A percentile compares a stretch with the other conserved stretches of the same genome.
phyloP scores from a whole-genome alignment of 805 yeast genomes.

The Yamadazyma sp. region DNA sequence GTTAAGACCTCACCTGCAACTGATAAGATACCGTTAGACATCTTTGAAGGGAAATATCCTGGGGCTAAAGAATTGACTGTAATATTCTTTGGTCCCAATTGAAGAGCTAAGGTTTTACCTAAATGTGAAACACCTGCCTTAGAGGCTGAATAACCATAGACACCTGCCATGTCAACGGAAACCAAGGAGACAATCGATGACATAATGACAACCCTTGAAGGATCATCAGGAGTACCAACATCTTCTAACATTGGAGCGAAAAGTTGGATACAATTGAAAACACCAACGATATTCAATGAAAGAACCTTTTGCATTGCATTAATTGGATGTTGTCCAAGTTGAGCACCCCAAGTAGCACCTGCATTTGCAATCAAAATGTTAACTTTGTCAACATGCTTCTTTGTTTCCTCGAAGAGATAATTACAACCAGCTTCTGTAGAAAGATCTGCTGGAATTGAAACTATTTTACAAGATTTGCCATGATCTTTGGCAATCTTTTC shows the following conservation, averaged over 20 bases:
- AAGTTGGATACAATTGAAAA: slow-evolving; percentile 61
- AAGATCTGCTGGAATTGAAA: slow-evolving; percentile 56
- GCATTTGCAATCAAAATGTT: slow-evolving; percentile 74
- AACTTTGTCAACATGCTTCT: slow-evolving; percentile 40
- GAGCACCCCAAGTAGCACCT: slow-evolving; percentile 78
- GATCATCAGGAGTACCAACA: slow-evolving; percentile 52
- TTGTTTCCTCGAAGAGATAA: slow-evolving; percentile 40
- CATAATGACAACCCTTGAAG: slow-evolving; percentile 62
- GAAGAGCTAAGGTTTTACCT: slow-evolving; percentile 60
- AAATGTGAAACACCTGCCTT: slow-evolving; percentile 74
- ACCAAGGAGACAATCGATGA: slow-evolving; percentile 62
- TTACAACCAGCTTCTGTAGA: slow-evolving; percentile 48
- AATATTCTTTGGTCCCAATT: slow-evolving; percentile 63
- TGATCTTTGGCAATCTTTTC: slow-evolving; percentile 34
- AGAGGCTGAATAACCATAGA: slow-evolving; percentile 71
- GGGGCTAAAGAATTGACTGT: slow-evolving; percentile 73
- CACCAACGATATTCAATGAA: slow-evolving; percentile 63
- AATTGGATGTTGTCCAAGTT: slow-evolving; percentile 57
- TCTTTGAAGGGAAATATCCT: slow-evolving; percentile 73
- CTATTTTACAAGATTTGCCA: slow-evolving; percentile 27
- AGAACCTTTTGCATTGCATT: slow-evolving; percentile 60
- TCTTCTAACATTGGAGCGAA: slow-evolving; percentile 56
- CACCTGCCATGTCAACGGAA: slow-evolving; percentile 43
- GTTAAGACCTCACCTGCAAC: slow-evolving; percentile 46
- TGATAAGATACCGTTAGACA: slow-evolving; percentile 64